phyloP scores from a whole-genome alignment of 495 filamentous ascomycete genomes.

The Xylaria bambusicola region DNA sequence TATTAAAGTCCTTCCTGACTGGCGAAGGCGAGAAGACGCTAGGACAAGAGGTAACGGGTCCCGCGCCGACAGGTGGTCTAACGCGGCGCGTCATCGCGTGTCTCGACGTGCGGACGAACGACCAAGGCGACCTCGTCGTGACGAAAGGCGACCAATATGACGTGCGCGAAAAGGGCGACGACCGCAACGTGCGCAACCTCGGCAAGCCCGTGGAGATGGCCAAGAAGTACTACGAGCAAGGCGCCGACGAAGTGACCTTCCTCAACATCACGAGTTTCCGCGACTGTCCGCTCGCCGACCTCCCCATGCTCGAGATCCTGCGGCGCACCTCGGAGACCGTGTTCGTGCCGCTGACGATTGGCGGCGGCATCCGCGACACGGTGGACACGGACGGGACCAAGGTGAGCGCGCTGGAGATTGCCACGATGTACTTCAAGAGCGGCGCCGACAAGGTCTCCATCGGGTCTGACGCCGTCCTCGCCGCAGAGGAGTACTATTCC shows the following conservation, averaged over 20 bases:
- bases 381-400: conserved; percentile 86
- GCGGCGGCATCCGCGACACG: conserved; percentile 90
- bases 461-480: conserved; percentile 89
- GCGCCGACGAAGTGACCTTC: conserved; percentile 95
- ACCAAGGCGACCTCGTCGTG: conserved; percentile 91
- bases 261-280: conserved; percentile 98
- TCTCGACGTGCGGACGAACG: conserved; percentile 94
- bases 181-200: conserved; percentile 81
- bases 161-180: conserved; percentile 87
- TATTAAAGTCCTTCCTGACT: conserved; percentile 81
- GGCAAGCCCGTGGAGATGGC: conserved; percentile 97
- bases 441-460: conserved; percentile 99
- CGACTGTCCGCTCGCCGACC: conserved; percentile 86
- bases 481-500: conserved; percentile 85
- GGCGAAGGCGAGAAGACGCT: conserved; percentile 55
- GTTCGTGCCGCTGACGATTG: conserved; percentile 96
- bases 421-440: conserved; percentile 95
- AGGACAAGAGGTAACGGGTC: conserved; percentile 23
- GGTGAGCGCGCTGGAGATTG: conserved; percentile 85
- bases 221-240: conserved; percentile 90
- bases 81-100: conserved; percentile 93
- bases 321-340: conserved; percentile 84
- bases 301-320: conserved; percentile 94
- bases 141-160: conserved; percentile 99
- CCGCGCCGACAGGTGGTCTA: conserved; percentile 58